These are phyloP conservation scores for Mortierella polycephala DNA, from an alignment of 371 early-diverging fungal genomes.

Conservation along the genomic window DNA sequence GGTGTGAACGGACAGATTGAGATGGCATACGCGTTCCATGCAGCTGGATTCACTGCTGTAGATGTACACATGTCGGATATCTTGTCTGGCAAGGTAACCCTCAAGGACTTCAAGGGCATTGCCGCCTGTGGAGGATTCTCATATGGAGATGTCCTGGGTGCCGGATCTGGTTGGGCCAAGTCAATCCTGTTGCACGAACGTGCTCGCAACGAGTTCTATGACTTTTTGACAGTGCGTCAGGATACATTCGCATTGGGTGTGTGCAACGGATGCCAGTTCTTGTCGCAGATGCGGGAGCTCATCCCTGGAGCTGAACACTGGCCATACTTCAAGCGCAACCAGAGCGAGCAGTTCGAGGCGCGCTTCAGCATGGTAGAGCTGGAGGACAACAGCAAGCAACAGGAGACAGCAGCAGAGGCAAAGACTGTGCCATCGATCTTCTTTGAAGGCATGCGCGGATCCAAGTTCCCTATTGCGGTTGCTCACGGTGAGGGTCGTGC, in stretches of 20 bases:
- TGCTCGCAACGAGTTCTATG: conserved; percentile 78
- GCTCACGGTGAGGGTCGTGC: conserved; percentile 98
- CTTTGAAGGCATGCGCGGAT: conserved; percentile 91
- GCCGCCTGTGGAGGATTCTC: conserved; percentile 98
- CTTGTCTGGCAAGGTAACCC: conserved; percentile 72
- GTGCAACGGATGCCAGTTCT: conserved; percentile 98
- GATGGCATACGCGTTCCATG: conserved; percentile 93
- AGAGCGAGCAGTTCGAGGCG: conserved; percentile 94
- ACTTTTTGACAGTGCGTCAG: conserved; percentile 81
- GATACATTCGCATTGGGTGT: conserved; percentile 96
- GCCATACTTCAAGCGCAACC: conserved; percentile 92
- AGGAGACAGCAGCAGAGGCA: not conserved
- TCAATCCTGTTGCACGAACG: conserved; percentile 78
- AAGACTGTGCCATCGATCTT: conserved; percentile 68
- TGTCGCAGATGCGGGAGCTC: conserved; percentile 83
- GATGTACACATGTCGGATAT: conserved; percentile 98
- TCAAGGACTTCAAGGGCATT: conserved; percentile 85
- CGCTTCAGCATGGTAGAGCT: conserved; percentile 86
- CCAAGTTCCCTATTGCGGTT: conserved; percentile 91
- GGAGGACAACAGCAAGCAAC: conserved; percentile 35
- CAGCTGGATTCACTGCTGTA: conserved; percentile 90
- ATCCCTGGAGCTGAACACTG: conserved; percentile 86
- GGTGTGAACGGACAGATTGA: conserved; percentile 96
- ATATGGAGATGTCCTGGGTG: conserved; percentile 97
- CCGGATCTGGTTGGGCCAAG: conserved; percentile 97